These are phyloP conservation scores for Picea glauca DNA, from an alignment of 75 land plant species.

Conservation along the genomic window DNA sequence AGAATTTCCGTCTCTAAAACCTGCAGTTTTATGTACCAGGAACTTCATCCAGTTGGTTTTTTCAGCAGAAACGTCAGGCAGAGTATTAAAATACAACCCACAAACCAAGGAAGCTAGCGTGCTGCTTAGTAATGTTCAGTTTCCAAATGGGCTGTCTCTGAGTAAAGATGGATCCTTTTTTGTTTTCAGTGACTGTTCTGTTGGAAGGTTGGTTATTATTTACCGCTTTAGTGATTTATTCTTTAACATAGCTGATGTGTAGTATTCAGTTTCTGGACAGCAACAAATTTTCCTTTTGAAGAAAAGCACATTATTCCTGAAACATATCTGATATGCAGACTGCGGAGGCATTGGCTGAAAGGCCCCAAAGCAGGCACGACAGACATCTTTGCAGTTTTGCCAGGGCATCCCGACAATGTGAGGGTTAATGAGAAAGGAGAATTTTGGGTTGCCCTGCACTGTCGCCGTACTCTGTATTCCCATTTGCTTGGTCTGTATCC, in stretches of 20 bases:
- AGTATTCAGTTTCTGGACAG: neutral
- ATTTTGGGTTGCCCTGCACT: slow-evolving; percentile 93
- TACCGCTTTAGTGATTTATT: neutral
- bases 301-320: neutral
- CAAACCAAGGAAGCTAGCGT: slow-evolving; percentile 67
- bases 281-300: neutral
- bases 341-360: slow-evolving; percentile 76
- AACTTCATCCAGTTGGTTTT: slow-evolving; percentile 75
- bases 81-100: slow-evolving; percentile 73
- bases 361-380: slow-evolving; percentile 75
- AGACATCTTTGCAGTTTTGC: slow-evolving; percentile 72
- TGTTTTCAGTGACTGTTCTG: slow-evolving; percentile 46
- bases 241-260: neutral
- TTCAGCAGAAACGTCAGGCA: slow-evolving; percentile 67
- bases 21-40: slow-evolving; percentile 32
- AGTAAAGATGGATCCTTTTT: slow-evolving; percentile 84
- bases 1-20: slow-evolving; percentile 3
- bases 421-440: slow-evolving; percentile 72
- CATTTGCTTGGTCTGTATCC: slow-evolving; percentile 24
- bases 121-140: slow-evolving; percentile 47
- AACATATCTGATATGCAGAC: slow-evolving; percentile 27
- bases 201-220: slow-evolving; percentile 50
- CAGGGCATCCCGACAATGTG: slow-evolving; percentile 91
- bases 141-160: slow-evolving; percentile 86
- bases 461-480: slow-evolving; percentile 30